Evolutionary conservation across 805 yeast species (phyloP).

Genomic region (Wickerhamiella brachini): DNA sequence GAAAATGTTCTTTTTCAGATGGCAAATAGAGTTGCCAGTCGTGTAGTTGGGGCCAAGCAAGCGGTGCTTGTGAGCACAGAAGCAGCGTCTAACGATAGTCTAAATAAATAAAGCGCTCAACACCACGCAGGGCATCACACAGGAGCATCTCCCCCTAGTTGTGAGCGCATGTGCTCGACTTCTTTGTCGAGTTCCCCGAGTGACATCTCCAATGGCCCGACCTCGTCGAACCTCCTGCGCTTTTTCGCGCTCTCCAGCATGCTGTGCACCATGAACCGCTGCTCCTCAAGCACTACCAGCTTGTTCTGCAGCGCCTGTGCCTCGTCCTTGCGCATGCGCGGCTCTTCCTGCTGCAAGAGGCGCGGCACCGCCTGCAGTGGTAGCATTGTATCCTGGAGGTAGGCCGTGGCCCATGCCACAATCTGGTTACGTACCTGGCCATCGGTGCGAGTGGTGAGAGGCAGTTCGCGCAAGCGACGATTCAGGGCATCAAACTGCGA

Average conservation of each 20-base stretch:
- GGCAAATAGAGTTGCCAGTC: too few species aligned
- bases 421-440: constrained; percentile 38
- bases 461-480: constrained; percentile 27
- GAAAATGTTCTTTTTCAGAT: too few species aligned
- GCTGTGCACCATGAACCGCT: constrained; percentile 52
- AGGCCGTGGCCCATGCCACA: constrained; percentile 40
- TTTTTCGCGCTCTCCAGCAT: constrained; percentile 48
- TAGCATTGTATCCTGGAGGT: constrained; percentile 53
- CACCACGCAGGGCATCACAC: too few species aligned
- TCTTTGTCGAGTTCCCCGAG: background rate
- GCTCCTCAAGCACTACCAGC: constrained; percentile 79
- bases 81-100: too few species aligned
- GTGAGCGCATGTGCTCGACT: background rate
- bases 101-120: too few species aligned
- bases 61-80: too few species aligned
- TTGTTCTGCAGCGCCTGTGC: constrained; percentile 29
- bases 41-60: too few species aligned
- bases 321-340: constrained; percentile 17
- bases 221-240: background rate
- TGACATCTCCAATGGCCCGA: background rate
- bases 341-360: constrained; percentile 23
- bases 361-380: constrained; percentile 49
- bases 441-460: constrained; percentile 31
- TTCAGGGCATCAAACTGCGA: constrained; percentile 37
- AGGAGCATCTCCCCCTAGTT: background rate